Conservation (phyloP, 192 early-diverging fungal species). For the Backusella luteola region DNA sequence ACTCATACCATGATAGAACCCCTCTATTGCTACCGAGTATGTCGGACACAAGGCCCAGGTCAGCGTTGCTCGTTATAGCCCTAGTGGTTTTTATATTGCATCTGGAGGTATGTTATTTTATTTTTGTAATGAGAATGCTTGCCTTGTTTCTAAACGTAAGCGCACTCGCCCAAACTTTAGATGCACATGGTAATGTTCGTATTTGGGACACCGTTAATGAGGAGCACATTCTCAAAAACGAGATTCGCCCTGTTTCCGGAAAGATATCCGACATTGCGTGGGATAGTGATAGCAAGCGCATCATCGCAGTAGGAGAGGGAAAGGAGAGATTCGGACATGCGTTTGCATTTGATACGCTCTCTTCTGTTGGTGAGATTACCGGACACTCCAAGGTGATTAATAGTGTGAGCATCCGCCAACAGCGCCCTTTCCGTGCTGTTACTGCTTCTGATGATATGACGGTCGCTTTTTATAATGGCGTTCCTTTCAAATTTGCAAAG, state of each 20-base stretch:
- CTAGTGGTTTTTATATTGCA: conserved; percentile 94
- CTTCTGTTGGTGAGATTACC: conserved; percentile 85
- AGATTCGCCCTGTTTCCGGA: conserved; percentile 73
- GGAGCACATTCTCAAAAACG: conserved; percentile 83
- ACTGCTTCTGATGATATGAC: conserved; percentile 90
- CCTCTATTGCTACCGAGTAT: conserved; percentile 78
- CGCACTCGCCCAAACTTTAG: conserved; percentile 17
- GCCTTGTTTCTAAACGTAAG: background rate
- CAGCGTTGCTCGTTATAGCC: conserved; percentile 87
- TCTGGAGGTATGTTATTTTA: conserved; percentile 72
- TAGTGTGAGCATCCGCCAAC: conserved; percentile 83
- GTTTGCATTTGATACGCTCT: conserved; percentile 86
- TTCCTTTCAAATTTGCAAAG: conserved; percentile 83
- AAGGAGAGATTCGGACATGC: conserved; percentile 90
- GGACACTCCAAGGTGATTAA: conserved; percentile 92
- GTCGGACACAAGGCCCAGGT: conserved; percentile 73
- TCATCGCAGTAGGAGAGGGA: conserved; percentile 97
- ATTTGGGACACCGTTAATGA: conserved; percentile 89
- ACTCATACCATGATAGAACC: conserved; percentile 52
- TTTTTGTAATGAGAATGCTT: background rate
- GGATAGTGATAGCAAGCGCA: conserved; percentile 93
- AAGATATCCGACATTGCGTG: conserved; percentile 88
- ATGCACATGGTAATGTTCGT: conserved; percentile 85
- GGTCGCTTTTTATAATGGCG: conserved; percentile 89
- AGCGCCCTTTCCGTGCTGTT: conserved; percentile 88